These are phyloP conservation scores for Gloeophyllum trabeum DNA, from an alignment of 768 basidiomycete species.

Conservation along the genomic window DNA sequence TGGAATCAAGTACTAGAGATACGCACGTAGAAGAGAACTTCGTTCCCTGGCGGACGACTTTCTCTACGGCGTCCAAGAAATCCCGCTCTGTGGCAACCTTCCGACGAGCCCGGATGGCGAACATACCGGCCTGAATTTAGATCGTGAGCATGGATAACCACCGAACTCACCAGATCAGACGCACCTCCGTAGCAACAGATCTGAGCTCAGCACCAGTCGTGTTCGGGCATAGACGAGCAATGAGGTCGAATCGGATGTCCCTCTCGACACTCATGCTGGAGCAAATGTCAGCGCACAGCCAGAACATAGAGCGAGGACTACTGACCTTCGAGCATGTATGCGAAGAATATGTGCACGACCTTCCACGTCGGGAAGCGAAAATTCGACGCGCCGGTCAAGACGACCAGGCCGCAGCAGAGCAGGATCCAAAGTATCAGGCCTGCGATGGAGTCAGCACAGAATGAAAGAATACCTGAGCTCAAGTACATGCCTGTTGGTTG, in stretches of 20 bases:
- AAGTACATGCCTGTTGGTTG: constrained; percentile 77
- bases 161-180: constrained; percentile 12
- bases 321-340: constrained; percentile 89
- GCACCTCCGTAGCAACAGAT: constrained; percentile 91
- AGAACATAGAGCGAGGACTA: constrained; percentile 3
- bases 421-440: constrained; percentile 97
- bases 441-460: constrained; percentile 18
- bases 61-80: constrained; percentile 96
- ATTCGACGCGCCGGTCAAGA: constrained; percentile 94
- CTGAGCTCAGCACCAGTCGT: constrained; percentile 98
- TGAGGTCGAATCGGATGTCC: constrained; percentile 94
- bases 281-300: constrained; percentile 3
- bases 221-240: constrained; percentile 94
- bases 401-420: constrained; percentile 93
- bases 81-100: constrained; percentile 97
- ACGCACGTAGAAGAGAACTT: constrained; percentile 97
- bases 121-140: constrained; percentile 96
- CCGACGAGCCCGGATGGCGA: constrained; percentile 91
- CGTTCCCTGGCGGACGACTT: constrained; percentile 93
- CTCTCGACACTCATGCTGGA: constrained; percentile 92
- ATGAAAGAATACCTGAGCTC: neutral
- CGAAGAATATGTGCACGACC: constrained; percentile 94
- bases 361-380: constrained; percentile 88
- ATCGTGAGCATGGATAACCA: constrained; percentile 1
- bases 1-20: constrained; percentile 2